Evolutionary conservation across 2,329 filamentous ascomycete species (phyloP).

Genomic region (Decorospora gaudefroyi): DNA sequence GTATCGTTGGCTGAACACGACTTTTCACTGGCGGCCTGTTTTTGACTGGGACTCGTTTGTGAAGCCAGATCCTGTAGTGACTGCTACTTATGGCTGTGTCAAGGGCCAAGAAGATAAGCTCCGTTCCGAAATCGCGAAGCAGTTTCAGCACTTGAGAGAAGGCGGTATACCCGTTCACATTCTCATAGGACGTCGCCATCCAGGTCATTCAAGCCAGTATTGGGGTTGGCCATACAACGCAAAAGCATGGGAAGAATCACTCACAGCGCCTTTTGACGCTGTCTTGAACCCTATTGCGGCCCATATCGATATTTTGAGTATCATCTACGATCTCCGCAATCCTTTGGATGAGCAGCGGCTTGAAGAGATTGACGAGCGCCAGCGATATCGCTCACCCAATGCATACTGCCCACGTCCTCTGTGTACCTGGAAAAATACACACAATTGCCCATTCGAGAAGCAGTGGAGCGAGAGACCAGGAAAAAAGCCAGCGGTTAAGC

Average conservation of each 20-base stretch:
- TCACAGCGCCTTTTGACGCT: slow-evolving; percentile 16
- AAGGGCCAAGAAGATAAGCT: neutral
- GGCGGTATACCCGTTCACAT: slow-evolving; percentile 29
- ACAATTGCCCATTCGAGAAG: slow-evolving; percentile 8
- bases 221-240: slow-evolving; percentile 26
- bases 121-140: slow-evolving; percentile 5
- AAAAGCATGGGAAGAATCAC: slow-evolving; percentile 20
- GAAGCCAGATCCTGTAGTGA: neutral
- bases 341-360: slow-evolving; percentile 21
- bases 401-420: slow-evolving; percentile 15
- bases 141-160: slow-evolving; percentile 19
- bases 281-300: slow-evolving; percentile 21
- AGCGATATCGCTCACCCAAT: slow-evolving; percentile 6
- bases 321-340: slow-evolving; percentile 34
- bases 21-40: slow-evolving; percentile 31
- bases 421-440: slow-evolving; percentile 13
- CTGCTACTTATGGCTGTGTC: neutral
- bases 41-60: slow-evolving; percentile 39
- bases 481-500: slow-evolving; percentile 3
- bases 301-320: slow-evolving; percentile 26
- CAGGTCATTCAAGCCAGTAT: slow-evolving; percentile 25
- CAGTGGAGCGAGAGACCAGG: slow-evolving; percentile 3
- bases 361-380: slow-evolving; percentile 16
- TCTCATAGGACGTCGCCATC: slow-evolving; percentile 27
- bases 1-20: slow-evolving; percentile 29